Evolutionary conservation across 805 yeast species (phyloP), one percentile per base, ranked within the genome.

Genomic region (Starmerella bacillaris): DNA sequence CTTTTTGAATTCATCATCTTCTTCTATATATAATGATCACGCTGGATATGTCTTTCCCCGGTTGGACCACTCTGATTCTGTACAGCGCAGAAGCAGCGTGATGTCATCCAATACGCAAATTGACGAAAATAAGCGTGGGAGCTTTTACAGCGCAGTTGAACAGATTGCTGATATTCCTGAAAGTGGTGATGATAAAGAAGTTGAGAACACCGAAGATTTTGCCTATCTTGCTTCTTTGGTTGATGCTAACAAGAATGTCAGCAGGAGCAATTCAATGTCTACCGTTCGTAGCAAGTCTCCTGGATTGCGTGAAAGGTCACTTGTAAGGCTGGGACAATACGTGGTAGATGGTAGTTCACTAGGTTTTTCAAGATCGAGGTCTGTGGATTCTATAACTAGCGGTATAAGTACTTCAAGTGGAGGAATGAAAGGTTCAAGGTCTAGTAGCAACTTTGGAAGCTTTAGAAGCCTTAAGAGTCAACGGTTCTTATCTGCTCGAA

Each of bases 151-250:
- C 7, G 29, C 29, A 8, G 32, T 22, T 7, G 32, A 18, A 22
- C 6, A n/a, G 21, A 9, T 22, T 12, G 24, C 24, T 9, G 24
- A 22, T 12, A 12, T 12, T 22, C 24, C 24, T 12, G 29, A 26
- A 18, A 6, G 14, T 8, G n/a, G 18, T 15, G 14, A 14, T 5
- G 18, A 15, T 41, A 4, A 33, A 22, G n/a, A n/a, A n/a, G n/a
- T n/a, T n/a, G n/a, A n/a, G n/a, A n/a, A n/a, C n/a, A n/a, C n/a
- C 8, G 55, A 51, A 34, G 57, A 54, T 35, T 54, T 54, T 31
- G 38, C 53, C 18, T 53, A 54, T 36, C 39, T 55, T 33, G 59
- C 57, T 0, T 47, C 52, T 5, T 40, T 52, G 7, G 55, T 54
- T 3, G 46, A 47, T n/a, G 51, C 51, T 18, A 47, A 42, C 18